These are phyloP conservation scores for Ceratocystiopsis minuta DNA, from an alignment of 2,329 filamentous ascomycete species.

Conservation along the genomic window DNA sequence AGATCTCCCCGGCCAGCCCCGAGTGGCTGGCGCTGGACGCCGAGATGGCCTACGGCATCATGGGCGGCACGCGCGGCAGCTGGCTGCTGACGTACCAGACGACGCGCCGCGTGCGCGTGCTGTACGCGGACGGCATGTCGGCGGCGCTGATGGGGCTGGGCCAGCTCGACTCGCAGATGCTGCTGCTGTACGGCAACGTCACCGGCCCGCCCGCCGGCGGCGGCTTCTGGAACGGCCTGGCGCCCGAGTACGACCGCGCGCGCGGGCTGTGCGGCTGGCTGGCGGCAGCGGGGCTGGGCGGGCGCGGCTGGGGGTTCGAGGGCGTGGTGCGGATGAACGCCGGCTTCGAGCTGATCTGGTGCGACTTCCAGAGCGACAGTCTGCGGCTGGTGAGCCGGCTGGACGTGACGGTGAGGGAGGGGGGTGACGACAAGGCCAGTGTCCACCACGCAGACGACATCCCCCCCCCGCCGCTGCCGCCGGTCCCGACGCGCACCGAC, in stretches of 20 bases:
- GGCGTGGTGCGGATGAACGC: slow-evolving; percentile 33
- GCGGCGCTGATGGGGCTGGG: slow-evolving; percentile 28
- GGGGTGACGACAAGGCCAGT: not conserved
- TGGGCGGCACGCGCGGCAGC: slow-evolving; percentile 24
- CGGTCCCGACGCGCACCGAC: slow-evolving; percentile 18
- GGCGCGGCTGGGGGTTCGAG: slow-evolving; percentile 28
- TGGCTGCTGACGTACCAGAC: slow-evolving; percentile 31
- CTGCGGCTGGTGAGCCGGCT: slow-evolving; percentile 23
- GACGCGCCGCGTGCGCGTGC: slow-evolving; percentile 20
- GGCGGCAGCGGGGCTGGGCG: slow-evolving; percentile 20
- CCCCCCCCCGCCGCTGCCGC: slow-evolving; percentile 20
- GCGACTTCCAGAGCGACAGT: slow-evolving; percentile 26
- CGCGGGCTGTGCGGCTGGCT: slow-evolving; percentile 29
- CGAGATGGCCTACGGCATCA: slow-evolving; percentile 36
- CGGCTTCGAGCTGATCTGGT: slow-evolving; percentile 34
- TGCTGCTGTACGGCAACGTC: slow-evolving; percentile 29
- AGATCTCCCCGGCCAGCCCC: slow-evolving; percentile 23
- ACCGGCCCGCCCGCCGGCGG: slow-evolving; percentile 14
- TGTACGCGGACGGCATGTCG: slow-evolving; percentile 33
- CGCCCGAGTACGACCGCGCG: slow-evolving; percentile 29
- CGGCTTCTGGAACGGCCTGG: slow-evolving; percentile 18
- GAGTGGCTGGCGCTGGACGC: slow-evolving; percentile 35
- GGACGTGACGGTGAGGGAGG: slow-evolving; percentile 23
- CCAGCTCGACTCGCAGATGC: slow-evolving; percentile 29
- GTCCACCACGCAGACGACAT: slow-evolving; percentile 2